Conservation (phyloP, 148 eudicot species). For the Bassia scoparia region DNA sequence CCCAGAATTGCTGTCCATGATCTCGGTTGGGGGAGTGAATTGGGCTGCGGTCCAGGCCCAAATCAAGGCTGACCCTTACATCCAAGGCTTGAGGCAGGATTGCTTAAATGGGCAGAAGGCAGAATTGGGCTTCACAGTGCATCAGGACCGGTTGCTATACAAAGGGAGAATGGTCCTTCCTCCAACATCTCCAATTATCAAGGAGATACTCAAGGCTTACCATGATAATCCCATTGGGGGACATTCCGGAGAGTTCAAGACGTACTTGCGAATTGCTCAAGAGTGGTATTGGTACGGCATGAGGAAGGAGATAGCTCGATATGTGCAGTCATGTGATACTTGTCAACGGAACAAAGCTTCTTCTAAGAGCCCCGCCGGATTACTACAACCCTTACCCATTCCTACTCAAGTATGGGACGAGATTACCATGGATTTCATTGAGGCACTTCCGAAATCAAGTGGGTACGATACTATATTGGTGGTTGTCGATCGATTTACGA, state of each 20-base stretch:
- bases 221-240: neutral
- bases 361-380: neutral
- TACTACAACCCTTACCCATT: neutral
- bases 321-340: neutral
- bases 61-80: no score
- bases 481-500: neutral
- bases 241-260: neutral
- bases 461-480: neutral
- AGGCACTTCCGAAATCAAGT: neutral
- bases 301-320: neutral
- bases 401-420: neutral
- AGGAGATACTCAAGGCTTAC: no score
- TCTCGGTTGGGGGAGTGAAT: no score
- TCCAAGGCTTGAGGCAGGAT: no score
- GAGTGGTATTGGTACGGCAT: neutral
- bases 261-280: neutral
- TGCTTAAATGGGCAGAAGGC: no score
- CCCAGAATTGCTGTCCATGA: no score
- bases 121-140: no score
- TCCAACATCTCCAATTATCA: neutral
- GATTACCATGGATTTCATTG: neutral
- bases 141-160: no score
- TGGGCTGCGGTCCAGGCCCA: no score
- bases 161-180: neutral
- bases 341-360: neutral